Evolutionary conservation across 306 rosid species (phyloP).

Genomic region (Lablab purpureus): DNA sequence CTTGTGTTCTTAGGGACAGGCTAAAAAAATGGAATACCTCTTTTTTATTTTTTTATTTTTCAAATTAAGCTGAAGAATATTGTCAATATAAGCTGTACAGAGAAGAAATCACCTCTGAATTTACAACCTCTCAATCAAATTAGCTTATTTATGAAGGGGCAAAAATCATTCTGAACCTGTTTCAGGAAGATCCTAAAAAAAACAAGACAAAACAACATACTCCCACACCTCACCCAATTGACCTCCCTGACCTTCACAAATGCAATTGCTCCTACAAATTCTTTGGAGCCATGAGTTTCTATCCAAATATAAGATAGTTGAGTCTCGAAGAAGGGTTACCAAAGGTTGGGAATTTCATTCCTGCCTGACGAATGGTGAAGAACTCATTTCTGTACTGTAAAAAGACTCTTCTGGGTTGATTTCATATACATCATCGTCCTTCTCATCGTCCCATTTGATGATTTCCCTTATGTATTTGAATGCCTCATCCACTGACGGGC

Average conservation of each 20-base stretch:
- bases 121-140: constrained; percentile 57
- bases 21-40: background rate
- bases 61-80: constrained; percentile 47
- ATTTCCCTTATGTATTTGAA: constrained; percentile 83
- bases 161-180: constrained; percentile 53
- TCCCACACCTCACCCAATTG: constrained; percentile 30
- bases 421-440: constrained; percentile 66
- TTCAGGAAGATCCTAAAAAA: constrained; percentile 43
- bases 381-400: constrained; percentile 78
- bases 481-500: constrained; percentile 72
- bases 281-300: constrained; percentile 30
- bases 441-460: constrained; percentile 87
- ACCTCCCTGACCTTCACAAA: constrained; percentile 37
- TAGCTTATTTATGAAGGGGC: constrained; percentile 52
- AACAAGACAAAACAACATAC: constrained; percentile 43
- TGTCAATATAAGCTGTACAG: constrained; percentile 59
- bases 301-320: constrained; percentile 9
- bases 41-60: background rate
- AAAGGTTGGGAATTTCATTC: constrained; percentile 54
- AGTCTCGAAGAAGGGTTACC: constrained; percentile 19
- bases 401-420: constrained; percentile 70
- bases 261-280: constrained; percentile 45
- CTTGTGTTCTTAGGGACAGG: background rate
- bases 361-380: constrained; percentile 64
- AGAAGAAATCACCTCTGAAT: constrained; percentile 58